A percentile compares a stretch with the other conserved stretches of the same genome.
Evolutionary conservation across 179 eudicot genomes (phyloP).

Genomic region (Beta macrorhiza): DNA sequence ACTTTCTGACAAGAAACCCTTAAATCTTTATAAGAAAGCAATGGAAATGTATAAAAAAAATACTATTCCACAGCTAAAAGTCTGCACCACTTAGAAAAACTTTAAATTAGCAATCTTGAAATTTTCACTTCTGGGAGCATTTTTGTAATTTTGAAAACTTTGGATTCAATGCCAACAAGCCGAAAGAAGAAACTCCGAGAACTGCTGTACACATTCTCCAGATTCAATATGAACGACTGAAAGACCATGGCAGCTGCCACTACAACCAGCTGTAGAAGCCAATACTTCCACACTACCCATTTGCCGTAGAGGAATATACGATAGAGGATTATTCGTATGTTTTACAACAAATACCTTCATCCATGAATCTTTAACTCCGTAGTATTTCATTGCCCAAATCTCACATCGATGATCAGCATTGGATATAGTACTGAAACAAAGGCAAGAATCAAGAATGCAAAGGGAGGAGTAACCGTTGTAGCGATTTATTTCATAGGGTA

Average conservation of each 20-base stretch:
- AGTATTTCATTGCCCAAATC: constrained; percentile 6
- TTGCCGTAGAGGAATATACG: background rate
- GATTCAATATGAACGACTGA: background rate
- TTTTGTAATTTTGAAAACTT: too few species aligned
- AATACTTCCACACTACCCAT: background rate
- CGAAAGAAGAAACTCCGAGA: too few species aligned
- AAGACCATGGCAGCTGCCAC: background rate
- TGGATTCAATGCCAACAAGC: too few species aligned
- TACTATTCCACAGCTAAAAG: too few species aligned
- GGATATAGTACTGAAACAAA: background rate
- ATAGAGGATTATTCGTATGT: too few species aligned
- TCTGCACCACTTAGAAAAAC: too few species aligned
- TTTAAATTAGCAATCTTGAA: too few species aligned
- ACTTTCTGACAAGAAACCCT: too few species aligned
- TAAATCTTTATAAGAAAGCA: too few species aligned
- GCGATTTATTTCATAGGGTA: background rate
- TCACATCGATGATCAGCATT: background rate
- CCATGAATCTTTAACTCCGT: constrained; percentile 12
- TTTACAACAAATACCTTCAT: constrained; percentile 2
- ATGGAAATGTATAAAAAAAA: too few species aligned
- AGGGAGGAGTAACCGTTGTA: background rate
- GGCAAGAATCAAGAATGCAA: background rate
- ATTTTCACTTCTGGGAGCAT: too few species aligned
- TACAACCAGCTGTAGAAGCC: background rate
- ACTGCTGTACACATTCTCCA: background rate